Conservation (phyloP, 148 eudicot genomes). For the Gaultheria prostrata region DNA sequence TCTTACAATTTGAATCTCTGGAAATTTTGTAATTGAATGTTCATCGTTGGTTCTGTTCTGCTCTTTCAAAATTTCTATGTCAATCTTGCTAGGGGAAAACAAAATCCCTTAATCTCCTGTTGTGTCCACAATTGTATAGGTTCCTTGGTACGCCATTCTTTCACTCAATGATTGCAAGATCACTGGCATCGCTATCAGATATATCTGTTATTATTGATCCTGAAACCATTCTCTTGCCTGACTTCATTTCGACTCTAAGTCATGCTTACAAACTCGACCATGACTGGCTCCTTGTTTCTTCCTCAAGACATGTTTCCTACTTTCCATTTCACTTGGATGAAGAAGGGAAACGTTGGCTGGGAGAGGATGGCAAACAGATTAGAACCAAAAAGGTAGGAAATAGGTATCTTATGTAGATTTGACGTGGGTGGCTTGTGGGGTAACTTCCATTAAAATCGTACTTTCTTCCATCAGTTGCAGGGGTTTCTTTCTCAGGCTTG, state of each 20-base stretch:
- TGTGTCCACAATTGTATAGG: constrained; percentile 34
- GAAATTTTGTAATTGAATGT: not conserved
- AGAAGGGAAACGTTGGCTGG: constrained; percentile 59
- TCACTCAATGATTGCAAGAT: constrained; percentile 94
- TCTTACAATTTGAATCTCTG: not conserved
- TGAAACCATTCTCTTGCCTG: constrained; percentile 67
- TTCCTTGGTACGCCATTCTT: constrained; percentile 74
- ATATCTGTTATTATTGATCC: constrained; percentile 73
- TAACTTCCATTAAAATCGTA: constrained; percentile 20
- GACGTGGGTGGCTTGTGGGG: constrained; percentile 11
- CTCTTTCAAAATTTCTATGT: not conserved
- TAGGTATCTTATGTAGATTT: constrained; percentile 23
- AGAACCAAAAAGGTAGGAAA: constrained; percentile 49
- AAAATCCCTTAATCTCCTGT: constrained; percentile 1
- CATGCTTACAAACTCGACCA: constrained; percentile 73
- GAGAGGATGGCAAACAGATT: constrained; percentile 46
- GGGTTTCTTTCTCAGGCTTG: constrained; percentile 39
- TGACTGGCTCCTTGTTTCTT: constrained; percentile 84
- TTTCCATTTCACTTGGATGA: constrained; percentile 60
- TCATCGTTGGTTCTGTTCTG: not conserved
- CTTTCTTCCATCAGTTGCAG: constrained; percentile 72
- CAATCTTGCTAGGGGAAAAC: not conserved
- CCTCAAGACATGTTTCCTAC: constrained; percentile 43
- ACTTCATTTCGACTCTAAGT: constrained; percentile 55
- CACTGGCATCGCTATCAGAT: constrained; percentile 64